Percentiles rank a stretch among this genome's conserved stretches.
Evolutionary conservation across 2,329 filamentous ascomycete genomes (phyloP).

Genomic region (Penicillium sp.): DNA sequence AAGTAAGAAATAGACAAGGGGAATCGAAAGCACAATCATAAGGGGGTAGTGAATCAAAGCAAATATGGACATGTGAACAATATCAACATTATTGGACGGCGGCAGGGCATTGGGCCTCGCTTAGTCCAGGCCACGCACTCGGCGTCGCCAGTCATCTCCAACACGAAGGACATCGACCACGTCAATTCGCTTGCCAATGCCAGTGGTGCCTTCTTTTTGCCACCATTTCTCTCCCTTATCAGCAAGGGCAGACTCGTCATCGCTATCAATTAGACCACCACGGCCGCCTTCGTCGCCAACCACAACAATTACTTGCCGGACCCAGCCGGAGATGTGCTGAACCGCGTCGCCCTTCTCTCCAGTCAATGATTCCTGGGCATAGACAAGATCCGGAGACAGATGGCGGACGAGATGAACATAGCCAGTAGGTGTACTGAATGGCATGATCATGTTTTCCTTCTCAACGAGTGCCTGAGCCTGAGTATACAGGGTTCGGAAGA

Average conservation of each 20-base stretch:
- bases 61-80: conserved; percentile 26
- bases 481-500: conserved; percentile 76
- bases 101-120: not conserved
- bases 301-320: conserved; percentile 59
- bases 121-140: conserved; percentile 66
- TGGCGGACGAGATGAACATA: conserved; percentile 86
- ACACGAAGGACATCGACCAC: conserved; percentile 81
- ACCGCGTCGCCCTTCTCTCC: conserved; percentile 73
- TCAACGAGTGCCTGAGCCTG: conserved; percentile 79
- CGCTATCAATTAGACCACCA: conserved; percentile 79
- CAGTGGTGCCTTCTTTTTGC: conserved; percentile 74
- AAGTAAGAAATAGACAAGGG: conserved; percentile 12
- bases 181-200: conserved; percentile 81
- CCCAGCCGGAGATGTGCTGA: conserved; percentile 64
- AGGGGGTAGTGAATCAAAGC: conserved; percentile 10
- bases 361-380: conserved; percentile 80
- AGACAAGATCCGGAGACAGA: conserved; percentile 79
- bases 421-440: conserved; percentile 79
- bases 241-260: conserved; percentile 52
- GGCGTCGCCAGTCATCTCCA: conserved; percentile 81
- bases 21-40: conserved; percentile 28
- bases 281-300: conserved; percentile 59
- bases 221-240: conserved; percentile 51
- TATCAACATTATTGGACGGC: conserved; percentile 19
- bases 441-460: conserved; percentile 81